Base-by-base conservation (phyloP, 768 basidiomycete species). In the Suillus subalutaceus region DNA sequence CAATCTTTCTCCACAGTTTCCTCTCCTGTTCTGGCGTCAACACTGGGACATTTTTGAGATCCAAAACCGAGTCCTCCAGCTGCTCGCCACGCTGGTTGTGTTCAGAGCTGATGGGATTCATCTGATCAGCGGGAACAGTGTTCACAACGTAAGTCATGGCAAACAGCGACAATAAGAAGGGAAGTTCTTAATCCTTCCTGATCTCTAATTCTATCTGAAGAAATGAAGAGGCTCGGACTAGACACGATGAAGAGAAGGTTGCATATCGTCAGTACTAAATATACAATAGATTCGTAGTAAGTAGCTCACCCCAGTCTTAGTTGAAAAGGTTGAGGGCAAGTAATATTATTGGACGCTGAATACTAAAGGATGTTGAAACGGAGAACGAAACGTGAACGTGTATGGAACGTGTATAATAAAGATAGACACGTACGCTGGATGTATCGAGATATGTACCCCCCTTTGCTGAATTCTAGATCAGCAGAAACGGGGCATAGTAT, bases 1-100 rank as follows among this genome's bases (percentile, higher is more conserved):
- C 88, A 35, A 89, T 79, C 75, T 86, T 89, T 61, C 84, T 73
- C 78, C 86, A 86, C 62, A 89, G 71, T 62, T 72, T 81, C 65
- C 74, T 80, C 77, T 88, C 86, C 71, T 88, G 73, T 62, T 81
- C 84, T 10, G 73, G 72, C 1, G 84, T 84, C 16, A 59, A 26
- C 58, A 59, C 8, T 26, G 58, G 58, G 5, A 59, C 16, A 26
- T 41, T 18, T 41, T 59, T 41, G 16, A 41, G 40, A 26, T 59
- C 26, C 23, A 15, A 26, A 59, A 6, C 5, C 18, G 38, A 26
- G 26, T 59, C 23, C 23, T 41, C 58, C 16, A 5, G 23, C 38
- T 40, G 23, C 38, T 18, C 16, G 12, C 23, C 37, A 18, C 16
- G 4, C 16, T 59, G 8, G 9, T 40, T 59, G 40, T 26, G 4